Conservation (phyloP, 495 filamentous ascomycete species). For the Aspergillus homomorphus region DNA sequence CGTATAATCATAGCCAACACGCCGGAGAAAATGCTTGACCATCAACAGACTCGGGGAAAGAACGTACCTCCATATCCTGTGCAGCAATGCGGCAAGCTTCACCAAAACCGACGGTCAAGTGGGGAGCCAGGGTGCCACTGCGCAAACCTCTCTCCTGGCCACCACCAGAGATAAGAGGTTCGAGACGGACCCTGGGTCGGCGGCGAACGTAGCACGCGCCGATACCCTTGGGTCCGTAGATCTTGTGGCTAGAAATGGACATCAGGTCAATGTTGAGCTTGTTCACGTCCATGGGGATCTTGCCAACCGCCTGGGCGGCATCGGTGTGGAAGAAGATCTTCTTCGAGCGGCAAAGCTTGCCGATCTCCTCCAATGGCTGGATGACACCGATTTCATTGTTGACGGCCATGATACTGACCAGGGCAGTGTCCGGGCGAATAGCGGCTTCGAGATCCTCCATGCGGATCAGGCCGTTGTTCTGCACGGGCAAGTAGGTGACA, state of each 20-base stretch:
- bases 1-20: slow-evolving; percentile 49
- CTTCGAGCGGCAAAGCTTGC: slow-evolving; percentile 81
- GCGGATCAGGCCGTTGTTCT: slow-evolving; percentile 76
- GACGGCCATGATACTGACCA: slow-evolving; percentile 97
- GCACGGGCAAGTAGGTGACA: slow-evolving; percentile 90
- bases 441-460: slow-evolving; percentile 85
- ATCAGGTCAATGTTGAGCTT: slow-evolving; percentile 96
- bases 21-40: slow-evolving; percentile 9
- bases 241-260: slow-evolving; percentile 99
- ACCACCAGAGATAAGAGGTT: slow-evolving; percentile 93
- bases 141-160: slow-evolving; percentile 93
- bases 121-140: slow-evolving; percentile 88
- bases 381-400: slow-evolving; percentile 99
- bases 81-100: slow-evolving; percentile 91
- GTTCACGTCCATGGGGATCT: slow-evolving; percentile 95
- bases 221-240: slow-evolving; percentile 96
- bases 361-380: slow-evolving; percentile 91
- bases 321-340: slow-evolving; percentile 99
- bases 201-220: slow-evolving; percentile 94
- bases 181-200: slow-evolving; percentile 86
- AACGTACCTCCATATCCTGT: slow-evolving; percentile 81
- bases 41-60: slow-evolving; percentile 7
- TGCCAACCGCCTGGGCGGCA: slow-evolving; percentile 92
- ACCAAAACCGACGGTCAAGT: slow-evolving; percentile 86
- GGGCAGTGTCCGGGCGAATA: slow-evolving; percentile 82